A percentile compares a stretch with the other conserved stretches of the same genome.
phyloP scores from a whole-genome alignment of 129 eudicot genomes.

The Lonicera japonica region DNA sequence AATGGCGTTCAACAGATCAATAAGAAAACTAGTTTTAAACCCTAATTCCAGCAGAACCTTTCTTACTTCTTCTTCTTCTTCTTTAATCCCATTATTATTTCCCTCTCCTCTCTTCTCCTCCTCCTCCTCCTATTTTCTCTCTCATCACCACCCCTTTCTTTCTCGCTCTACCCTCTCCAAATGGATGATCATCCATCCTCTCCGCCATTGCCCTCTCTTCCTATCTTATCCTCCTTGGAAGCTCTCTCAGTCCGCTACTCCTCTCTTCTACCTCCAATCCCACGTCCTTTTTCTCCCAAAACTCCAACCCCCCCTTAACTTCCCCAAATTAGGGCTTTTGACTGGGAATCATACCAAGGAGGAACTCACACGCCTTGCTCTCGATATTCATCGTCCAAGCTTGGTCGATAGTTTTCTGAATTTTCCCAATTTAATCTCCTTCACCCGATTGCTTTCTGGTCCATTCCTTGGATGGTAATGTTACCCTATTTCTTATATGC shows the following conservation, averaged over 20 bases:
- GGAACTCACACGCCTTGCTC: slow-evolving; percentile 8
- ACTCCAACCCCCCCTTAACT: slow-evolving; percentile 30
- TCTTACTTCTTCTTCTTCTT: slow-evolving; percentile 14
- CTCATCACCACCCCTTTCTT: slow-evolving; percentile 3
- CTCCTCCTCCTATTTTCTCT: slow-evolving; percentile 14
- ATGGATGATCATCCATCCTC: slow-evolving; percentile 21
- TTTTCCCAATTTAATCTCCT: slow-evolving; percentile 73
- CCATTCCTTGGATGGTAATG: slow-evolving; percentile 95
- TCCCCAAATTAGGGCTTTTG: slow-evolving; percentile 35
- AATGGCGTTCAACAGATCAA: slow-evolving; percentile 76
- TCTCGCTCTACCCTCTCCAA: slow-evolving; percentile 29
- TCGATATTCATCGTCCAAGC: slow-evolving; percentile 11
- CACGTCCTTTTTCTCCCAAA: slow-evolving; percentile 39
- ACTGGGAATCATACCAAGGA: slow-evolving; percentile 6
- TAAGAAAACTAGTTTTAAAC: slow-evolving; percentile 35
- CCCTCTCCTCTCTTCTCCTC: no score
- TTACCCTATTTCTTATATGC: no score
- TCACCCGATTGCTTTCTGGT: slow-evolving; percentile 71
- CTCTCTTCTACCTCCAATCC: slow-evolving; percentile 49
- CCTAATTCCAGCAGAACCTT: slow-evolving; percentile 24
- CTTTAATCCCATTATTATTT: slow-evolving; percentile 24
- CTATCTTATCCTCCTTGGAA: slow-evolving; percentile 63
- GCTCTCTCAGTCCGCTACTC: slow-evolving; percentile 69
- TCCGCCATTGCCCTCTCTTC: slow-evolving; percentile 53
- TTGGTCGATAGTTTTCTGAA: slow-evolving; percentile 49